Conservation (phyloP, 345 rosid species). For the thale cress (Arabidopsis thaliana) region TAIR10.1 NC_003071.7:14078501-14079000, state of each 20-base stretch:
- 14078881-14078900: neutral
- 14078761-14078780: slow-evolving; percentile 32
- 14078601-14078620: slow-evolving; percentile 6
- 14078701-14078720: slow-evolving; percentile 48
- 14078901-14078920: slow-evolving; percentile 34
- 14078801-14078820: slow-evolving; percentile 16
- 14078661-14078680: slow-evolving; percentile 19
- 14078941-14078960: slow-evolving; percentile 12
- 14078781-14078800: slow-evolving; percentile 24
- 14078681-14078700: slow-evolving; percentile 32
- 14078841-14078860: neutral
- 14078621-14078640: slow-evolving; percentile 26
- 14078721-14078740: slow-evolving; percentile 33
- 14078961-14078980: slow-evolving; percentile 70
- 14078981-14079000: slow-evolving; percentile 93
- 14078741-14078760: slow-evolving; percentile 10
- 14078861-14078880: too few relatives aligned
- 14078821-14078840: slow-evolving; percentile 35
- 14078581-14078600: slow-evolving; percentile 18
- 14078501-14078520: neutral
- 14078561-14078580: slow-evolving; percentile 44
- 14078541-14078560: slow-evolving; percentile 41
- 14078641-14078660: neutral
- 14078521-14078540: slow-evolving; percentile 46
- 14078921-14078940: neutral